Conservation (phyloP, 768 basidiomycete species). For the Rhodotorula paludigena region DNA sequence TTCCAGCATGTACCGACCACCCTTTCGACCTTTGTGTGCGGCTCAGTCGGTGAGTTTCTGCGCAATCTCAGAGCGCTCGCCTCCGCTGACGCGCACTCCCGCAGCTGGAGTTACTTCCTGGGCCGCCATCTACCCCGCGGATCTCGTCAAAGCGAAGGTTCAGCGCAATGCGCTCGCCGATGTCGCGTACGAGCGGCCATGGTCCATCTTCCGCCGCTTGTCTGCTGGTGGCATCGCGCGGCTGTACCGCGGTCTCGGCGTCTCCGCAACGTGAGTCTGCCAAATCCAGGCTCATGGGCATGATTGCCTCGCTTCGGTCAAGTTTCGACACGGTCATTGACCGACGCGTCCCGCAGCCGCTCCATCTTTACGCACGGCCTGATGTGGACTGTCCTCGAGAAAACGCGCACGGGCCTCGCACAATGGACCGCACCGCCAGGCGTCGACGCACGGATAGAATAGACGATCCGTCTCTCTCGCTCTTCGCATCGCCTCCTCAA, state of each 20-base stretch:
- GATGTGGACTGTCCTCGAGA: slow-evolving; percentile 26
- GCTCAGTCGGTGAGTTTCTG: slow-evolving; percentile 20
- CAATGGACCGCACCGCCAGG: neutral
- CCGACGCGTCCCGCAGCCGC: neutral
- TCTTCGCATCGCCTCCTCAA: neutral
- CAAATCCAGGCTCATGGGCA: neutral
- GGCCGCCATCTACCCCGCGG: slow-evolving; percentile 34
- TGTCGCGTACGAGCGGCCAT: slow-evolving; percentile 25
- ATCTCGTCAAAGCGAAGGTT: slow-evolving; percentile 41
- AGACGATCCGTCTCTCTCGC: neutral
- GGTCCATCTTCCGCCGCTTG: slow-evolving; percentile 44
- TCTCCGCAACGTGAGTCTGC: slow-evolving; percentile 80
- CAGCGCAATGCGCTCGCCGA: slow-evolving; percentile 42
- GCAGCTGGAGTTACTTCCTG: slow-evolving; percentile 37
- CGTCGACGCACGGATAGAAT: slow-evolving; percentile 8
- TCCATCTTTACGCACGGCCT: slow-evolving; percentile 9
- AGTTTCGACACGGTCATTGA: no score
- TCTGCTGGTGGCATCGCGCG: slow-evolving; percentile 70
- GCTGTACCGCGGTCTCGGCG: slow-evolving; percentile 88
- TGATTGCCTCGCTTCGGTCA: no score
- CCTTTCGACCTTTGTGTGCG: slow-evolving; percentile 38
- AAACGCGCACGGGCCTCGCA: slow-evolving; percentile 4
- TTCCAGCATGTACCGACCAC: slow-evolving; percentile 17
- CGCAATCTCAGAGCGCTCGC: no score
- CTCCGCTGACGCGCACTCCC: neutral